Evolutionary conservation across 768 basidiomycete genomes (phyloP).

Genomic region (Kwoniella sp.): DNA sequence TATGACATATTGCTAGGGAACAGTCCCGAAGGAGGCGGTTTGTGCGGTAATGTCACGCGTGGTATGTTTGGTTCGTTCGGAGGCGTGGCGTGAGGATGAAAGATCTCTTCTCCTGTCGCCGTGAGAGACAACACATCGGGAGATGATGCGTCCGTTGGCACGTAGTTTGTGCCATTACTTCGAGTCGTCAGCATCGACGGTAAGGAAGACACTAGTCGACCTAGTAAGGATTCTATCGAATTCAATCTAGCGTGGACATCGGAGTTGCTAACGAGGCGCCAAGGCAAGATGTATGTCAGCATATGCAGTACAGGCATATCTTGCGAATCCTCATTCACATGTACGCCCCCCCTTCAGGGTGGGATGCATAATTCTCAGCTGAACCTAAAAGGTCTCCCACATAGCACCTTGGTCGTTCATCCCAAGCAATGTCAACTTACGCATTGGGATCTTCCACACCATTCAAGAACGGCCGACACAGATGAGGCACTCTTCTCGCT

Average conservation of each 20-base stretch:
- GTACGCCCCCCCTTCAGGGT: too few relatives aligned
- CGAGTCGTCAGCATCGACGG: slow-evolving; percentile 16
- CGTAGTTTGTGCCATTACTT: neutral
- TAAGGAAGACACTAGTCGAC: slow-evolving; percentile 39
- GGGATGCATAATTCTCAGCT: too few relatives aligned
- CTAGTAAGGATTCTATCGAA: slow-evolving; percentile 53
- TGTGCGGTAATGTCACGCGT: slow-evolving; percentile 29
- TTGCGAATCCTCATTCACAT: too few relatives aligned
- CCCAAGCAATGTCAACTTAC: slow-evolving; percentile 31
- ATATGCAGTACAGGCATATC: neutral
- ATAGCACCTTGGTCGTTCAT: too few relatives aligned
- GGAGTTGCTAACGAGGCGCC: slow-evolving; percentile 38
- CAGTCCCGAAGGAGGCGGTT: slow-evolving; percentile 44
- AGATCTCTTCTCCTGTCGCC: slow-evolving; percentile 49
- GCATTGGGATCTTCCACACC: slow-evolving; percentile 53
- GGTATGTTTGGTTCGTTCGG: slow-evolving; percentile 18
- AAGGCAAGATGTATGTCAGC: neutral
- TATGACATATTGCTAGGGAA: slow-evolving; percentile 39
- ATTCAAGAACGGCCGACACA: slow-evolving; percentile 56
- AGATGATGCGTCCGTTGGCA: slow-evolving; percentile 26
- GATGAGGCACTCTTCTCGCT: slow-evolving; percentile 55
- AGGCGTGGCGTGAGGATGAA: slow-evolving; percentile 41
- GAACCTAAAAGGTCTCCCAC: too few relatives aligned
- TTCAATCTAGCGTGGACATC: slow-evolving; percentile 53
- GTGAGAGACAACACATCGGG: slow-evolving; percentile 44